Percentiles rank a stretch among this genome's conserved stretches.
Evolutionary conservation across 441 rosid species (phyloP).

Genomic region (Kokia cookei): DNA sequence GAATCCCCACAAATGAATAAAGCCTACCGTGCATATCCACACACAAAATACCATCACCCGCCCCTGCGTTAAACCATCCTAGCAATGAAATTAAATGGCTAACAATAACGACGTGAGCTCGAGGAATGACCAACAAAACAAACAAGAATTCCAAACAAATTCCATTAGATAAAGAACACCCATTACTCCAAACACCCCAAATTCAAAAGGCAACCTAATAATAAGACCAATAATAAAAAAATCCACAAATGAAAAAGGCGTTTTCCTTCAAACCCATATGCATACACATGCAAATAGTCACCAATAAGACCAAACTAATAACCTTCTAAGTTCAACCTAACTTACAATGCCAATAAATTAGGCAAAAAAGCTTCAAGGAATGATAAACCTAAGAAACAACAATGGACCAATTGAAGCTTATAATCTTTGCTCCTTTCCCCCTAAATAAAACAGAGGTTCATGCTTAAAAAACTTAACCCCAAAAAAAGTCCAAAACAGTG

Average conservation of each 20-base stretch:
- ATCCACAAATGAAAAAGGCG: background rate
- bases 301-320: constrained; percentile 2
- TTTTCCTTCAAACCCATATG: background rate
- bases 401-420: background rate
- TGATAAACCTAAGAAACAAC: background rate
- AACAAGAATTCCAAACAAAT: background rate
- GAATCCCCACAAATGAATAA: background rate
- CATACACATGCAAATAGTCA: background rate
- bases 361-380: background rate
- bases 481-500: constrained; percentile 1
- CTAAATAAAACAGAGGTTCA: background rate
- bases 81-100: background rate
- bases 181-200: background rate
- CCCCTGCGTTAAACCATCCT: background rate
- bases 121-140: background rate
- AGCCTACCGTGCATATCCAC: background rate
- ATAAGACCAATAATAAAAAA: background rate
- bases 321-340: constrained; percentile 12
- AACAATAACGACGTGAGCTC: background rate
- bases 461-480: background rate
- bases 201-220: background rate
- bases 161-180: background rate
- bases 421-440: background rate
- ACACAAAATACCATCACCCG: background rate
- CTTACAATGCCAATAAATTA: background rate